phyloP scores from a whole-genome alignment of 306 rosid genomes.

The Sicyos baderoa region DNA sequence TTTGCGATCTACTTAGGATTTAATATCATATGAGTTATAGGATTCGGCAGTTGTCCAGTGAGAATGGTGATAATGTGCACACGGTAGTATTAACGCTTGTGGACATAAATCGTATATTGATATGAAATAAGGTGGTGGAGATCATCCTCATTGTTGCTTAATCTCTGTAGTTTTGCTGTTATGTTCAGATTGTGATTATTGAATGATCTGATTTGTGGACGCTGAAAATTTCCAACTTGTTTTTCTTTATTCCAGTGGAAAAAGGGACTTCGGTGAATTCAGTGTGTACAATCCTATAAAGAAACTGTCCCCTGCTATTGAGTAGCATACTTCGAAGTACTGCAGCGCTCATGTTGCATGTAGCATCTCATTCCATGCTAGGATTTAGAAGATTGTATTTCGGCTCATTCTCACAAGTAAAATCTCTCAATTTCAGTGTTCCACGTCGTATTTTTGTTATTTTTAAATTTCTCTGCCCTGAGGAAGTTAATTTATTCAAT shows the following conservation, averaged over 20 bases:
- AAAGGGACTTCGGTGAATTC: conserved; percentile 78
- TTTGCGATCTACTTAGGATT: too few species aligned
- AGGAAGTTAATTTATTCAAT: not conserved
- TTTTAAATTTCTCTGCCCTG: conserved; percentile 2
- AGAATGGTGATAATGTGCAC: not conserved
- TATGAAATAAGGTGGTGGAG: too few species aligned
- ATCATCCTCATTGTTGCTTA: not conserved
- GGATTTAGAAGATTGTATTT: not conserved
- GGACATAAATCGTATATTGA: too few species aligned
- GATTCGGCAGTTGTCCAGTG: not conserved
- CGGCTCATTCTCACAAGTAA: conserved; percentile 1
- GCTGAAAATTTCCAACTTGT: not conserved
- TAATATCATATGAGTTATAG: too few species aligned
- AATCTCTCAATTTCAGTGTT: not conserved
- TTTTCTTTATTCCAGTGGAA: conserved; percentile 64
- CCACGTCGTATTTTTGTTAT: not conserved
- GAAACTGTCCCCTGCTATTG: conserved; percentile 18
- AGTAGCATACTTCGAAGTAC: not conserved
- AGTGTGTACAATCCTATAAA: conserved; percentile 66
- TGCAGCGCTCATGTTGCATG: not conserved
- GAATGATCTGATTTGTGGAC: not conserved
- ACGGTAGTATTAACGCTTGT: too few species aligned
- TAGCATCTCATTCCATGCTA: not conserved
- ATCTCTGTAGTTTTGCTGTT: not conserved
- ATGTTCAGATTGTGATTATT: not conserved